Conservation (phyloP, 225 moss, liverwort and hornwort species). For the Physcomitrium patens region DNA sequence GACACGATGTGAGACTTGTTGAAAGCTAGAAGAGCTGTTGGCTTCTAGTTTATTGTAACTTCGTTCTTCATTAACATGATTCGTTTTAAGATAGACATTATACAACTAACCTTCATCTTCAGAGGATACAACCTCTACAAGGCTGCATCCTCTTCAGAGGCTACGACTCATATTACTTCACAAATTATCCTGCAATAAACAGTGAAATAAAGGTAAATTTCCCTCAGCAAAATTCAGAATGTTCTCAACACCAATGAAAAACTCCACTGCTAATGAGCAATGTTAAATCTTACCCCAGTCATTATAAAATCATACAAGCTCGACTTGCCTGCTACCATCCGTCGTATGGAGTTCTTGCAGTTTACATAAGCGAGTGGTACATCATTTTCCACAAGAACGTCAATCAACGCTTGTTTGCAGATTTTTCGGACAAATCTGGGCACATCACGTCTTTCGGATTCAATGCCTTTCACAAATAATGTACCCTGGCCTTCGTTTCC, state of each 20-base stretch:
- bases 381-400: slow-evolving; percentile 61
- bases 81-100: slow-evolving; percentile 5
- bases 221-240: background rate
- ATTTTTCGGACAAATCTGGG: slow-evolving; percentile 65
- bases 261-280: slow-evolving; percentile 5
- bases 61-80: slow-evolving; percentile 1
- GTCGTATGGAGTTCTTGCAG: slow-evolving; percentile 60
- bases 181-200: background rate
- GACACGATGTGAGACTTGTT: slow-evolving; percentile 7
- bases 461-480: slow-evolving; percentile 62
- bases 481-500: slow-evolving; percentile 54
- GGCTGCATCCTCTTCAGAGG: too few species aligned
- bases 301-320: slow-evolving; percentile 59
- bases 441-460: slow-evolving; percentile 68
- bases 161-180: background rate
- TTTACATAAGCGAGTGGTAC: slow-evolving; percentile 51
- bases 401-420: slow-evolving; percentile 58
- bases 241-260: background rate
- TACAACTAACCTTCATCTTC: slow-evolving; percentile 11
- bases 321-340: slow-evolving; percentile 54
- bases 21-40: slow-evolving; percentile 14
- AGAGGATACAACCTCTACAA: background rate
- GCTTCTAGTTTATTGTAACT: slow-evolving; percentile 8
- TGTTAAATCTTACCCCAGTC: slow-evolving; percentile 55
- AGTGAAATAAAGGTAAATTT: slow-evolving; percentile 8